phyloP scores from a whole-genome alignment of 2,329 filamentous ascomycete genomes.

The Canariomyces notabilis region DNA sequence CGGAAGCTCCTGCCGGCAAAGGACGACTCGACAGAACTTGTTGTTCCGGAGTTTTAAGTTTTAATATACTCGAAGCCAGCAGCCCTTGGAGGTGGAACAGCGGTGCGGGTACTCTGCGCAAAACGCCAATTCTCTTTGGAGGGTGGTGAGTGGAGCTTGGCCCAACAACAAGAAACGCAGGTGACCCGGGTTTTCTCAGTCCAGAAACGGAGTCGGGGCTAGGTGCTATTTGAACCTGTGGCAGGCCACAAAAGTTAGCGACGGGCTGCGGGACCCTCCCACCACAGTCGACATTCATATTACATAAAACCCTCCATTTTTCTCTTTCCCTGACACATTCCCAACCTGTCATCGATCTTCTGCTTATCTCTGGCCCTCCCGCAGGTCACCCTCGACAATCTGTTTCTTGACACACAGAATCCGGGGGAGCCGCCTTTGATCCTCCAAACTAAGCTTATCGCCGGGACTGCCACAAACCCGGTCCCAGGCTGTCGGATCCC shows the following conservation, averaged over 20 bases:
- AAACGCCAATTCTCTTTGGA: slow-evolving; percentile 9
- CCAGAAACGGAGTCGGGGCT: slow-evolving; percentile 17
- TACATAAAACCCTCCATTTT: slow-evolving; percentile 45
- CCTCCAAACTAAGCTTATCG: slow-evolving; percentile 32
- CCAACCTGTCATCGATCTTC: slow-evolving; percentile 36
- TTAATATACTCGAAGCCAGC: slow-evolving; percentile 6
- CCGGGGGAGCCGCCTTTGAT: slow-evolving; percentile 32
- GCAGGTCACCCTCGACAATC: slow-evolving; percentile 27
- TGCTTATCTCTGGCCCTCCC: slow-evolving; percentile 33
- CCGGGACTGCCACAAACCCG: slow-evolving; percentile 26
- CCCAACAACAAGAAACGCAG: slow-evolving; percentile 17
- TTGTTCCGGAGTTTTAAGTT: slow-evolving; percentile 2
- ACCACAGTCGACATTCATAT: slow-evolving; percentile 36
- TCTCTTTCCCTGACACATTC: slow-evolving; percentile 39
- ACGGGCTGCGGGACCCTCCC: slow-evolving; percentile 26
- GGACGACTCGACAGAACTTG: slow-evolving; percentile 10
- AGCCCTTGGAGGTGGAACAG: neutral
- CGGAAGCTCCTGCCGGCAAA: neutral
- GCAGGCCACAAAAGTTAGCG: slow-evolving; percentile 18
- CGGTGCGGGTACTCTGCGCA: neutral
- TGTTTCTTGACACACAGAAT: slow-evolving; percentile 27
- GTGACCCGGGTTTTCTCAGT: slow-evolving; percentile 25
- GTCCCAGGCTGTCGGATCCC: slow-evolving; percentile 37
- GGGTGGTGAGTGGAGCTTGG: slow-evolving; percentile 11
- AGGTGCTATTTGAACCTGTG: slow-evolving; percentile 24